A percentile compares a stretch with the other conserved stretches of the same genome.
Conservation (phyloP, 139 green algal species). For the Raphidocelis subcapitata region DNA sequence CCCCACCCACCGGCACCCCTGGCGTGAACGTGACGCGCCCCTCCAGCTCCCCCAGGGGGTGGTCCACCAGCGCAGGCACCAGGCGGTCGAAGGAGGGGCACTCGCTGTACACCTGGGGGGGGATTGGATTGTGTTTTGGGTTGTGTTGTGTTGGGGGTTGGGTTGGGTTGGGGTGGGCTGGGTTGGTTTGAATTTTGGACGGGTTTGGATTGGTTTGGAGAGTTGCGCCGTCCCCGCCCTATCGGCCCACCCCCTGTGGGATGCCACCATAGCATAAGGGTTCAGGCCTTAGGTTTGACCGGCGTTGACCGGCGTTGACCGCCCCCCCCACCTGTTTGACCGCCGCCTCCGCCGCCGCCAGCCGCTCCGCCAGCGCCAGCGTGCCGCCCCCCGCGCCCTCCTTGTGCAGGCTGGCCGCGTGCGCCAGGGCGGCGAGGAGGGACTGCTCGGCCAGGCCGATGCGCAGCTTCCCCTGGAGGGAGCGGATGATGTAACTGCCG, state of each 20-base stretch:
- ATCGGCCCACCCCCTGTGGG: too few species aligned
- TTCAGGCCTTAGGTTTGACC: too few species aligned
- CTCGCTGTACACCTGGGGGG: constrained; percentile 85
- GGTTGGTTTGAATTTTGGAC: too few species aligned
- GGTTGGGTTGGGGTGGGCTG: too few species aligned
- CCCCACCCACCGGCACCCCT: constrained; percentile 58
- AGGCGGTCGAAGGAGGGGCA: constrained; percentile 91
- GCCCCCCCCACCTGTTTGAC: too few species aligned
- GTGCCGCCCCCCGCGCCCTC: constrained; percentile 27
- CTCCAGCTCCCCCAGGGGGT: constrained; percentile 59
- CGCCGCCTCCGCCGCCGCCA: constrained; percentile 66
- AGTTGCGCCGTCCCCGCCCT: too few species aligned
- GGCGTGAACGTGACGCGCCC: constrained; percentile 80
- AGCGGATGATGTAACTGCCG: constrained; percentile 87
- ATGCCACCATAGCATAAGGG: too few species aligned
- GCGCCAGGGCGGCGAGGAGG: constrained; percentile 87
- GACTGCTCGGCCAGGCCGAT: constrained; percentile 96
- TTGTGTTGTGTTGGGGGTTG: too few species aligned
- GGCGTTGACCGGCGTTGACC: too few species aligned
- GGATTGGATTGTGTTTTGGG: too few species aligned
- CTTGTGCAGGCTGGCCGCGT: constrained; percentile 73
- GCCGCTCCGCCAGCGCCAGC: constrained; percentile 53
- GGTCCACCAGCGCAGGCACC: constrained; percentile 77
- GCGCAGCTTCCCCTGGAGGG: constrained; percentile 91
- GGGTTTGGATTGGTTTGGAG: too few species aligned